Base-by-base conservation (phyloP, 2,329 filamentous ascomycete genomes). In the Ceratocystis variospora region DNA sequence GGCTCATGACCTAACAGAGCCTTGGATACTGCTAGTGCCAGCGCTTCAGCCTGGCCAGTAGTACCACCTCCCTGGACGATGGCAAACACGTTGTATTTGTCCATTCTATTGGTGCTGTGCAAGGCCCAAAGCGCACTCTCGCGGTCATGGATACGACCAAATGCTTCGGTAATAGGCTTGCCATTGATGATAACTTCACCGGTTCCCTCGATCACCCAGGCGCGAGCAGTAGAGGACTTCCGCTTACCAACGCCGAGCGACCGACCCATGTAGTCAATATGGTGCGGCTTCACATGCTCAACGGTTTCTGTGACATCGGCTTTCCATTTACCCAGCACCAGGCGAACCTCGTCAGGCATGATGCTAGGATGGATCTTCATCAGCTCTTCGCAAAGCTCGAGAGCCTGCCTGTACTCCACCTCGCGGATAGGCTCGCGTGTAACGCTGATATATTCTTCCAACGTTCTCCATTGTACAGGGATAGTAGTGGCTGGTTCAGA, bases 21-120 rank as follows among this genome's bases (percentile, higher is more conserved):
- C 76, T 93, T 94, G 66, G 89, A 88, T 73, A 97, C 83, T 22
- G 90, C 94, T 77, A 99, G 77, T 53, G 93, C 95, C 72, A 97
- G 83, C 44, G 94, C 92, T 77, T 99, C 94, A 6, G 94, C 93
- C 77, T 99, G 95, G 1, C 94, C 94, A 62, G 94, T 99, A 61
- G 89, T 88, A 71, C 94, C 94, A 70, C 94, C 94, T 66, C 94
- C 94, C 68, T 83, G 81, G 2, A 91, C 89, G 62, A 89, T 77
- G 64, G 87, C 92, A 87, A 90, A 99, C 2, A 96, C 85, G 73
- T 99, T 99, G 80, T 99, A 99, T 76, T 96, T 97, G 80, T 96
- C 91, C 70, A 96, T 77, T 69, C 94, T 81, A 55, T 88, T 81
- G 28, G 91, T 95, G 62, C 85, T 82, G 72, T 92, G 90, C 72